These are phyloP conservation scores for Hymenoscyphus albidus DNA, from an alignment of 2,329 filamentous ascomycete species.

Conservation along the genomic window DNA sequence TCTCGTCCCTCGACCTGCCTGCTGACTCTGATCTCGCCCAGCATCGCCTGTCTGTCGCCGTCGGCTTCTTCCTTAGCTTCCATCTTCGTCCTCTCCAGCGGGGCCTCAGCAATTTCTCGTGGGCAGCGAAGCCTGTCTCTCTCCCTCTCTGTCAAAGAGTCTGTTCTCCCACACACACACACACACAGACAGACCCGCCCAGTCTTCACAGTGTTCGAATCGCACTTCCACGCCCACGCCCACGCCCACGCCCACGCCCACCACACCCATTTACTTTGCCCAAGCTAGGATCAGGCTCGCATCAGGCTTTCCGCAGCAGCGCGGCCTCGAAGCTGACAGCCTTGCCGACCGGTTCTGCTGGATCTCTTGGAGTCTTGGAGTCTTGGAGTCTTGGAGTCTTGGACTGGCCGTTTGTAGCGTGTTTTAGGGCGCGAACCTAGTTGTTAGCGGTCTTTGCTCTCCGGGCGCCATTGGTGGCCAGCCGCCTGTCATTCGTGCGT, in stretches of 20 bases:
- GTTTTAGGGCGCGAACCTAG: neutral
- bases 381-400: neutral
- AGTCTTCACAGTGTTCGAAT: neutral
- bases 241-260: no score
- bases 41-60: neutral
- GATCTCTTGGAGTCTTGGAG: no score
- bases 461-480: neutral
- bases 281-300: no score
- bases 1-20: neutral
- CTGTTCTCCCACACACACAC: no score
- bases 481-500: neutral
- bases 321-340: neutral
- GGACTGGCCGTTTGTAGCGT: slow-evolving; percentile 1
- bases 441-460: neutral
- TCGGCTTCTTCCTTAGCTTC: slow-evolving; percentile 1
- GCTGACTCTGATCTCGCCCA: neutral
- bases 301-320: neutral
- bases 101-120: neutral
- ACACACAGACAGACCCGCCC: neutral
- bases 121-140: neutral
- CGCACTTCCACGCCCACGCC: neutral
- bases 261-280: no score
- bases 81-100: neutral
- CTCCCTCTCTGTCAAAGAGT: no score
- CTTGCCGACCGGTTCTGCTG: neutral